Percentiles rank a stretch among this genome's conserved stretches.
Evolutionary conservation across 257 asterid species (phyloP).

Genomic region (Apocynum venetum): DNA sequence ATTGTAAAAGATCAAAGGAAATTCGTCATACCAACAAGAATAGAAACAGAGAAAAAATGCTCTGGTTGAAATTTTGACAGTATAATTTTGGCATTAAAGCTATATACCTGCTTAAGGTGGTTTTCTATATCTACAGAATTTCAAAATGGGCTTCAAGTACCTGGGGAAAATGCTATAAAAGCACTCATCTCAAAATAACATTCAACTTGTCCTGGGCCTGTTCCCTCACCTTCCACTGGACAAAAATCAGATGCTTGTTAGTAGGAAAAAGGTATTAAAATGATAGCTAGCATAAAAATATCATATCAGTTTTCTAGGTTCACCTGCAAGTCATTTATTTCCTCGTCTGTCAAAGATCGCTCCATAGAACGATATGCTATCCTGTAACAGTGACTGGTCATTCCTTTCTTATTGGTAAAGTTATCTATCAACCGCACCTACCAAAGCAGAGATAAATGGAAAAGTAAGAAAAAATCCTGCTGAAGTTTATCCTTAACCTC

Average conservation of each 20-base stretch:
- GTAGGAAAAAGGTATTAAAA: not conserved
- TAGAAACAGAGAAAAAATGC: too few species aligned
- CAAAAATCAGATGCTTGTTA: slow-evolving; percentile 9
- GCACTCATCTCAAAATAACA: slow-evolving; percentile 72
- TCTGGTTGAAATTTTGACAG: not conserved
- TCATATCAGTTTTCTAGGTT: not conserved
- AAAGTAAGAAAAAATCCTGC: not conserved
- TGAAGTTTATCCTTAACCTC: not conserved
- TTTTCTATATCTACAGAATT: not conserved
- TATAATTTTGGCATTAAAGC: not conserved
- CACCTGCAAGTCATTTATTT: slow-evolving; percentile 93
- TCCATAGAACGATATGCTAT: slow-evolving; percentile 92
- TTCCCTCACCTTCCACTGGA: slow-evolving; percentile 91
- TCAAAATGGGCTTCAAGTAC: not conserved
- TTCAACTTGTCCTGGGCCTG: slow-evolving; percentile 79
- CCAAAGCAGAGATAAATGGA: slow-evolving; percentile 3
- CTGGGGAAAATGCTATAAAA: not conserved
- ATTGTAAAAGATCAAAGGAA: not conserved
- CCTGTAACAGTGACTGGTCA: slow-evolving; percentile 91
- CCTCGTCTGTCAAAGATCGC: slow-evolving; percentile 90
- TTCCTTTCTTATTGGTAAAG: slow-evolving; percentile 91
- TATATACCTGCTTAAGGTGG: not conserved
- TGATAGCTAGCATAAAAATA: not conserved
- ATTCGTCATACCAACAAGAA: not conserved
- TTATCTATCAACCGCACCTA: slow-evolving; percentile 75